phyloP scores from a whole-genome alignment of 495 filamentous ascomycete species.

The Trichocladium antarcticum region DNA sequence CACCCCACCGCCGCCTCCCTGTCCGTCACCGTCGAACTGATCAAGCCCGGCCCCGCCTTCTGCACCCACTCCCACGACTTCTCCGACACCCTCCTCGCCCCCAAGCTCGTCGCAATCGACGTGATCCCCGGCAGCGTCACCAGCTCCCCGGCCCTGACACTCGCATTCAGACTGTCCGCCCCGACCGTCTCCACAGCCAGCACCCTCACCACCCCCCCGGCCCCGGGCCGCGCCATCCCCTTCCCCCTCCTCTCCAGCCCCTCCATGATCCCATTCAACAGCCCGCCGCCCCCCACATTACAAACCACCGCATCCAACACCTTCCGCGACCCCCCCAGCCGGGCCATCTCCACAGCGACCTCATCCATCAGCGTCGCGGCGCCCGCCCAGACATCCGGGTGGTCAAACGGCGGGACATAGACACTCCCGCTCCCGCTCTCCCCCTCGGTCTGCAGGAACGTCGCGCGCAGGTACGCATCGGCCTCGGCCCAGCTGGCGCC shows the following conservation, averaged over 20 bases:
- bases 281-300: constrained; percentile 79
- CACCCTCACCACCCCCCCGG: constrained; percentile 39
- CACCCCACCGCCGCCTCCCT: constrained; percentile 68
- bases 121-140: constrained; percentile 66
- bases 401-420: constrained; percentile 91
- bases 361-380: constrained; percentile 65
- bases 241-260: constrained; percentile 49
- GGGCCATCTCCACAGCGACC: constrained; percentile 49
- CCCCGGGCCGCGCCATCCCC: constrained; percentile 9
- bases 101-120: constrained; percentile 67
- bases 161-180: constrained; percentile 57
- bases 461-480: constrained; percentile 56
- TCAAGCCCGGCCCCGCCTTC: constrained; percentile 36
- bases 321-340: constrained; percentile 5
- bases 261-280: constrained; percentile 68
- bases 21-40: constrained; percentile 62
- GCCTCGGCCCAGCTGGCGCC: constrained; percentile 70
- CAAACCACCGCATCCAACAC: constrained; percentile 61
- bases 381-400: constrained; percentile 75
- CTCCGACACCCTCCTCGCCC: constrained; percentile 60
- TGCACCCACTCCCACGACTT: constrained; percentile 56
- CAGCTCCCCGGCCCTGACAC: constrained; percentile 48
- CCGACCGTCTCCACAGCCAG: constrained; percentile 75
- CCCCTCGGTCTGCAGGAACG: constrained; percentile 38
- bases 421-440: constrained; percentile 43